Conservation (phyloP, 2,329 filamentous ascomycete species). For the Fusarium sp. region DNA sequence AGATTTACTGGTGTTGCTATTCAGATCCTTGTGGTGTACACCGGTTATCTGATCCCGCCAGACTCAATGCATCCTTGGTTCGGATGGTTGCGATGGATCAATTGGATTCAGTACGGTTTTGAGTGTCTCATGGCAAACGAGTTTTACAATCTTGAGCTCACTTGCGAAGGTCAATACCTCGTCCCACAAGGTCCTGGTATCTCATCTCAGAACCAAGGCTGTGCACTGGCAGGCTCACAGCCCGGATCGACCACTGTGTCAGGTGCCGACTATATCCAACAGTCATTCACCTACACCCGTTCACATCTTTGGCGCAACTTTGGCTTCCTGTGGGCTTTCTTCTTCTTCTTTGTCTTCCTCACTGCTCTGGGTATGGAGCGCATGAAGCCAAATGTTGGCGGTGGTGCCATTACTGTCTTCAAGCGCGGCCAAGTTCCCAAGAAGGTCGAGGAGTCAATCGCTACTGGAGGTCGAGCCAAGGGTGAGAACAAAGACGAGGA, state of each 20-base stretch:
- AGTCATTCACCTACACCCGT: slow-evolving; percentile 65
- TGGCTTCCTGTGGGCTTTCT: slow-evolving; percentile 80
- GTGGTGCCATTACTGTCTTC: slow-evolving; percentile 69
- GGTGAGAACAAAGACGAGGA: slow-evolving; percentile 64
- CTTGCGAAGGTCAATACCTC: slow-evolving; percentile 68
- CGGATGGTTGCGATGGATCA: slow-evolving; percentile 78
- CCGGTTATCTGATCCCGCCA: slow-evolving; percentile 72
- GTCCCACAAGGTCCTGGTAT: slow-evolving; percentile 60
- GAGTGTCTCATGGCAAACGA: slow-evolving; percentile 76
- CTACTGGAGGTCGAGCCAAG: slow-evolving; percentile 56
- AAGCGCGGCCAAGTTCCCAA: slow-evolving; percentile 73
- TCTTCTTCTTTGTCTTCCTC: slow-evolving; percentile 77
- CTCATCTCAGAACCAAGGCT: slow-evolving; percentile 60
- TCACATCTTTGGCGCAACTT: slow-evolving; percentile 80
- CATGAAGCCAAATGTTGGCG: slow-evolving; percentile 69
- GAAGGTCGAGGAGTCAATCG: slow-evolving; percentile 66
- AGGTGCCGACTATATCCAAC: slow-evolving; percentile 66
- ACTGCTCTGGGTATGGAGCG: slow-evolving; percentile 77
- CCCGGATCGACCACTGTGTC: slow-evolving; percentile 59
- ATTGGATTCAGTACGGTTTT: slow-evolving; percentile 75
- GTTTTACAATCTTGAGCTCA: slow-evolving; percentile 65
- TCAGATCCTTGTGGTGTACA: slow-evolving; percentile 74
- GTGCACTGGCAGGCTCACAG: slow-evolving; percentile 61
- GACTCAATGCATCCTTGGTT: slow-evolving; percentile 66
- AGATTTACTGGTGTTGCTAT: slow-evolving; percentile 67